Percentiles rank a stretch among this genome's conserved stretches.
Evolutionary conservation across 768 basidiomycete species (phyloP).

Genomic region (Asterophora parasitica): DNA sequence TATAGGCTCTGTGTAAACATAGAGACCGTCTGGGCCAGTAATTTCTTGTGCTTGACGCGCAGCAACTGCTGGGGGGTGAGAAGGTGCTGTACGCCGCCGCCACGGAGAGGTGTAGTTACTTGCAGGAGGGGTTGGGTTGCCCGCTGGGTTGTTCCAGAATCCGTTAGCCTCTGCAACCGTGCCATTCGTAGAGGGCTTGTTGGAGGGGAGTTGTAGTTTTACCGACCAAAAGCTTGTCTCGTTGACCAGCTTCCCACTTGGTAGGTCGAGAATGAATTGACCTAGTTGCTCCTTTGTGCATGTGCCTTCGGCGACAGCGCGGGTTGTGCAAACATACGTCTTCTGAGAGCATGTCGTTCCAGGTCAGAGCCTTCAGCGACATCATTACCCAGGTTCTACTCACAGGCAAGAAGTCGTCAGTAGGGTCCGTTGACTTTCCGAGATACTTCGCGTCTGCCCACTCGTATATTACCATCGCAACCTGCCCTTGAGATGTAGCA

Average conservation of each 20-base stretch:
- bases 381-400: slow-evolving; percentile 23
- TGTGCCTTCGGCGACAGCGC: slow-evolving; percentile 63
- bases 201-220: slow-evolving; percentile 56
- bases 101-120: slow-evolving; percentile 47
- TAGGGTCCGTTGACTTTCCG: slow-evolving; percentile 59
- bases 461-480: slow-evolving; percentile 95
- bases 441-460: slow-evolving; percentile 86
- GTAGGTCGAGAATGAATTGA: slow-evolving; percentile 82
- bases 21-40: slow-evolving; percentile 45
- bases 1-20: slow-evolving; percentile 66
- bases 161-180: slow-evolving; percentile 24
- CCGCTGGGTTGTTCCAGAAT: slow-evolving; percentile 58
- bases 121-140: slow-evolving; percentile 51
- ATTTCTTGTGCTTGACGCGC: slow-evolving; percentile 31
- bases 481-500: slow-evolving; percentile 70
- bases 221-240: slow-evolving; percentile 88
- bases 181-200: slow-evolving; percentile 23
- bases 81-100: slow-evolving; percentile 23
- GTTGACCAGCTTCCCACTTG: slow-evolving; percentile 53
- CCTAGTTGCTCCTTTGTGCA: slow-evolving; percentile 73
- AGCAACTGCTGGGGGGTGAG: slow-evolving; percentile 1
- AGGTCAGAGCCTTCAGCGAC: background rate
- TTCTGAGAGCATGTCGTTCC: slow-evolving; percentile 42
- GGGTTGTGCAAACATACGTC: slow-evolving; percentile 90
- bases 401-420: slow-evolving; percentile 59